phyloP scores from a whole-genome alignment of 106 monocot species.

The Hemerocallis citrina region DNA sequence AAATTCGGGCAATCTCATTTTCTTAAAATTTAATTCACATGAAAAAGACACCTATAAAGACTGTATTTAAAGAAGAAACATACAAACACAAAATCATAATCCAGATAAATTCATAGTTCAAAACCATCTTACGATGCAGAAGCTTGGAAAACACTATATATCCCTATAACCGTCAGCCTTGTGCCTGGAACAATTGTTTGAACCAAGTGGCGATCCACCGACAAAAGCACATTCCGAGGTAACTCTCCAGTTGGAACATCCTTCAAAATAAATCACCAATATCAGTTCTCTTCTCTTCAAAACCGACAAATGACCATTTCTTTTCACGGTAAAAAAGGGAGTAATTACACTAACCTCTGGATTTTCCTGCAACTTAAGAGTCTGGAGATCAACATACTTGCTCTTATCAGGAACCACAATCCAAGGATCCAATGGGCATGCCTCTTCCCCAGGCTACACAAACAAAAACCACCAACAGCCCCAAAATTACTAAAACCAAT shows the following conservation, averaged over 20 bases:
- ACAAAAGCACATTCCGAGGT: too few relatives aligned
- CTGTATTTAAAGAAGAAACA: too few relatives aligned
- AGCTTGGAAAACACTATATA: too few relatives aligned
- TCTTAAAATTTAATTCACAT: too few relatives aligned
- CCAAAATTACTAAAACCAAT: neutral
- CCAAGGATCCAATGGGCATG: constrained; percentile 96
- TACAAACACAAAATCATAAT: too few relatives aligned
- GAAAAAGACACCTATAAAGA: too few relatives aligned
- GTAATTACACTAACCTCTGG: constrained; percentile 66
- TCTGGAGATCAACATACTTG: constrained; percentile 97
- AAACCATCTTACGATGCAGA: too few relatives aligned
- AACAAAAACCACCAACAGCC: neutral
- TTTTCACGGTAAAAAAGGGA: neutral
- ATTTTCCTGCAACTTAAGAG: constrained; percentile 94
- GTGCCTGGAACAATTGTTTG: too few relatives aligned
- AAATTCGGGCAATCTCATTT: too few relatives aligned
- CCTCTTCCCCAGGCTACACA: constrained; percentile 79
- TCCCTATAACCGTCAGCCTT: too few relatives aligned
- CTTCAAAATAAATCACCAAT: constrained; percentile 18
- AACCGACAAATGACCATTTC: neutral
- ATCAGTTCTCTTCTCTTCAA: neutral
- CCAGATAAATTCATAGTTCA: too few relatives aligned
- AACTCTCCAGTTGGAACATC: constrained; percentile 95
- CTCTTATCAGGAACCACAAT: constrained; percentile 85
- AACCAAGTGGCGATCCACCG: too few relatives aligned